phyloP scores from a whole-genome alignment of 371 early-diverging fungal genomes.

The Haplosporangium sp. region DNA sequence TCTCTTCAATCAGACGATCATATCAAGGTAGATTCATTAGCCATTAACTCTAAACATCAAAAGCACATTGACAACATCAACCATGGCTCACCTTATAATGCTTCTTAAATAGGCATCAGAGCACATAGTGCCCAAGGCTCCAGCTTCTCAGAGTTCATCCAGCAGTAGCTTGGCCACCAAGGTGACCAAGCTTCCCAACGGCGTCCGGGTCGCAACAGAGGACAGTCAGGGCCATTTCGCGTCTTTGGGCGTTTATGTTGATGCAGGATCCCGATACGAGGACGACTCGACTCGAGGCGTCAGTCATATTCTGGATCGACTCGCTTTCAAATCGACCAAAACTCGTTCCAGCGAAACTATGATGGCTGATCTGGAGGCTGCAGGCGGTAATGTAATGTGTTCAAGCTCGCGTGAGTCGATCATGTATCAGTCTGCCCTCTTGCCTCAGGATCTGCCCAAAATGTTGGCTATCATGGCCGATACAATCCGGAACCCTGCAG shows the following conservation, averaged over 20 bases:
- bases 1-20: slow-evolving; percentile 36
- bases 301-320: slow-evolving; percentile 87
- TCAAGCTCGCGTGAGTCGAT: slow-evolving; percentile 93
- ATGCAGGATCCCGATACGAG: slow-evolving; percentile 92
- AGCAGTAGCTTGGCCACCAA: slow-evolving; percentile 34
- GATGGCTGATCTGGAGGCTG: slow-evolving; percentile 80
- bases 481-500: slow-evolving; percentile 78
- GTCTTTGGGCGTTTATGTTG: slow-evolving; percentile 88
- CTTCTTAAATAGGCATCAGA: slow-evolving; percentile 16
- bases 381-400: slow-evolving; percentile 93
- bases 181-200: slow-evolving; percentile 87
- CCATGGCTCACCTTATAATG: neutral
- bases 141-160: slow-evolving; percentile 1
- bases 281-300: slow-evolving; percentile 76
- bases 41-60: neutral
- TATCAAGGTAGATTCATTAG: slow-evolving; percentile 23
- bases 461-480: slow-evolving; percentile 84
- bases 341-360: slow-evolving; percentile 75
- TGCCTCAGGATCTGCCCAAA: slow-evolving; percentile 81
- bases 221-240: slow-evolving; percentile 90
- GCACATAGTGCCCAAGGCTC: slow-evolving; percentile 15
- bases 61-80: neutral
- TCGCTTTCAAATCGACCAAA: slow-evolving; percentile 91
- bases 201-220: slow-evolving; percentile 86
- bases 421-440: slow-evolving; percentile 94